These are phyloP conservation scores for Astrothelium macrocarpum DNA, from an alignment of 495 filamentous ascomycete species.

Conservation along the genomic window DNA sequence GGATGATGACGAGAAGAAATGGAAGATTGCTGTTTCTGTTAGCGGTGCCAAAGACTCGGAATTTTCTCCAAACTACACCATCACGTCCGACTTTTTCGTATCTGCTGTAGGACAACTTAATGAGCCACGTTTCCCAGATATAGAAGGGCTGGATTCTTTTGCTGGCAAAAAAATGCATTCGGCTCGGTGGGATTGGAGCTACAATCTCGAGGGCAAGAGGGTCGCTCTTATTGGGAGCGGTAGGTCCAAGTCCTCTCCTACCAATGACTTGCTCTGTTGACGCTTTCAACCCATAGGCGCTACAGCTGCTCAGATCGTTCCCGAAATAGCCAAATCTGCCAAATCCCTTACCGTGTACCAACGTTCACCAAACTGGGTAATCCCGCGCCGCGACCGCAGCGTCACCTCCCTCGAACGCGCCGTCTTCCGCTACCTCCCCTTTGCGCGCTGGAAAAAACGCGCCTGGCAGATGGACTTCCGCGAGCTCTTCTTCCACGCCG, in stretches of 20 bases:
- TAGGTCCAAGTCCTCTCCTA: conserved; percentile 1
- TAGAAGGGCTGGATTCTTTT: conserved; percentile 46
- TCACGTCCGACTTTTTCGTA: conserved; percentile 49
- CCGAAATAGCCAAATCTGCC: conserved; percentile 48
- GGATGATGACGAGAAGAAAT: conserved; percentile 47
- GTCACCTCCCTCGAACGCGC: conserved; percentile 33
- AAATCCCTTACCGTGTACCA: conserved; percentile 55
- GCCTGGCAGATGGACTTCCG: conserved; percentile 40
- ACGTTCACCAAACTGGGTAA: conserved; percentile 59
- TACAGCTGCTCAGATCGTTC: conserved; percentile 62
- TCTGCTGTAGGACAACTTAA: conserved; percentile 60
- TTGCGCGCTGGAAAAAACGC: conserved; percentile 39
- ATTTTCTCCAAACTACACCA: conserved; percentile 34
- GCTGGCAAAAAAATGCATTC: conserved; percentile 49
- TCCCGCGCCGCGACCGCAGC: conserved; percentile 38
- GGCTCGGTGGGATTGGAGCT: conserved; percentile 41
- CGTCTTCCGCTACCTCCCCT: conserved; percentile 38
- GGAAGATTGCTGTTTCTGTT: conserved; percentile 39
- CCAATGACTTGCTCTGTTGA: neutral
- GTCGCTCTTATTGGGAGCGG: conserved; percentile 38
- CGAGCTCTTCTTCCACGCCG: conserved; percentile 35
- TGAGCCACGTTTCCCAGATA: conserved; percentile 46
- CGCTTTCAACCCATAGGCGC: conserved; percentile 40
- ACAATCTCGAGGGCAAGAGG: conserved; percentile 42
- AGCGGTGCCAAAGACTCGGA: conserved; percentile 42